These are phyloP conservation scores for Coprinopsis cinerea DNA, from an alignment of 768 basidiomycete genomes.

Conservation along the genomic window DNA sequence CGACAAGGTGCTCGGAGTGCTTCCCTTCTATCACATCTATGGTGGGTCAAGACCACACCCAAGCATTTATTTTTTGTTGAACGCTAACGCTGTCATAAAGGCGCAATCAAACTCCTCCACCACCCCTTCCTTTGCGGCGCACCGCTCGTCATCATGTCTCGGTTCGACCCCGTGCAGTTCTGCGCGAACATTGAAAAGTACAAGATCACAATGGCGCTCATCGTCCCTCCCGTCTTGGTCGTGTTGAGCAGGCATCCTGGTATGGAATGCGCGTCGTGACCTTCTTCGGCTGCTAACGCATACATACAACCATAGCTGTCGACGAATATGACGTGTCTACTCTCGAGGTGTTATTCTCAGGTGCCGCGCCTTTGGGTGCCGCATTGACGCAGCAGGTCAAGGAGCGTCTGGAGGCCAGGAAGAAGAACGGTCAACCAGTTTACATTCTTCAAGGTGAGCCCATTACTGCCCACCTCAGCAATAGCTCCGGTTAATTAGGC, in stretches of 20 bases:
- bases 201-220: constrained; percentile 47
- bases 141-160: constrained; percentile 52
- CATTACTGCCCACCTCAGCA: background rate
- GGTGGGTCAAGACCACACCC: constrained; percentile 18
- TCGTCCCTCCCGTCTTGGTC: constrained; percentile 85
- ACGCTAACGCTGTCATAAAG: constrained; percentile 22
- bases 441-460: constrained; percentile 39
- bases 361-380: constrained; percentile 75
- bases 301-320: constrained; percentile 37
- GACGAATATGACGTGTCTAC: constrained; percentile 62
- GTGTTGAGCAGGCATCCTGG: constrained; percentile 65
- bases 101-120: constrained; percentile 56
- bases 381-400: constrained; percentile 47
- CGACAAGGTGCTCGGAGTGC: constrained; percentile 55
- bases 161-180: constrained; percentile 68
- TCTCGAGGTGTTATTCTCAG: constrained; percentile 54
- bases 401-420: constrained; percentile 28
- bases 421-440: constrained; percentile 35
- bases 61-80: background rate
- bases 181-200: constrained; percentile 63
- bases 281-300: background rate
- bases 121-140: constrained; percentile 47
- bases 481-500: background rate
- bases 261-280: constrained; percentile 23
- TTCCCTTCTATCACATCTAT: constrained; percentile 54